Percentiles rank a stretch among this genome's conserved stretches.
phyloP scores from a whole-genome alignment of 1,284 basidiomycete species.

The Lentinus polychrous region DNA sequence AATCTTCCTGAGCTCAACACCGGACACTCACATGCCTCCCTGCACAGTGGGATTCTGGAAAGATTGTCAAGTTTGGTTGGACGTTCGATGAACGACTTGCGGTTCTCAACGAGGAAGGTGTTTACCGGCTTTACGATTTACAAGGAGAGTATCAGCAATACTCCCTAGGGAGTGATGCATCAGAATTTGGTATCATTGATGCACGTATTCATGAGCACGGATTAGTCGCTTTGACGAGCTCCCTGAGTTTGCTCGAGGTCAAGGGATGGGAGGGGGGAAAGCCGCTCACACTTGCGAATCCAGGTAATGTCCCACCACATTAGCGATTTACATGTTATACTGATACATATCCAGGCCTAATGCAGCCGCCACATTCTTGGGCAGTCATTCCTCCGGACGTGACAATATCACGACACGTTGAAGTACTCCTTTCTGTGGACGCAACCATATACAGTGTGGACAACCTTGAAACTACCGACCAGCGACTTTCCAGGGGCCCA shows the following conservation, averaged over 20 bases:
- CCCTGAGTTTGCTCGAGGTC: slow-evolving; percentile 75
- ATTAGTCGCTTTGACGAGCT: slow-evolving; percentile 79
- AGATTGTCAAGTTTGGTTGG: slow-evolving; percentile 80
- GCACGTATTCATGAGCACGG: slow-evolving; percentile 84
- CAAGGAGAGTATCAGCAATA: slow-evolving; percentile 81
- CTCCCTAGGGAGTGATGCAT: slow-evolving; percentile 80
- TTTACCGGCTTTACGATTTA: slow-evolving; percentile 86
- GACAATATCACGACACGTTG: slow-evolving; percentile 80
- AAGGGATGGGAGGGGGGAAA: slow-evolving; percentile 79
- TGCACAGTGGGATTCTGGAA: slow-evolving; percentile 76
- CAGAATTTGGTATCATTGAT: slow-evolving; percentile 80
- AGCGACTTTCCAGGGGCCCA: slow-evolving; percentile 84
- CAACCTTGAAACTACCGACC: slow-evolving; percentile 81
- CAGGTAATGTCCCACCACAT: slow-evolving; percentile 41
- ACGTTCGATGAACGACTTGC: slow-evolving; percentile 75
- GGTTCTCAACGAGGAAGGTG: slow-evolving; percentile 88
- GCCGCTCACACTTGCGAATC: slow-evolving; percentile 59
- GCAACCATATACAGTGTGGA: slow-evolving; percentile 78
- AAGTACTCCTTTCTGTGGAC: slow-evolving; percentile 78
- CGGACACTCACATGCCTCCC: slow-evolving; percentile 14
- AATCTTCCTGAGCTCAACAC: slow-evolving; percentile 12
- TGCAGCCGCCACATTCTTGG: slow-evolving; percentile 78
- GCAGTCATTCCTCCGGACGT: slow-evolving; percentile 81
- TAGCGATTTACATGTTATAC: not conserved
- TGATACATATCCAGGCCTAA: slow-evolving; percentile 42